Conservation (phyloP, 2,329 filamentous ascomycete species). For the Colletotrichum sp. region DNA sequence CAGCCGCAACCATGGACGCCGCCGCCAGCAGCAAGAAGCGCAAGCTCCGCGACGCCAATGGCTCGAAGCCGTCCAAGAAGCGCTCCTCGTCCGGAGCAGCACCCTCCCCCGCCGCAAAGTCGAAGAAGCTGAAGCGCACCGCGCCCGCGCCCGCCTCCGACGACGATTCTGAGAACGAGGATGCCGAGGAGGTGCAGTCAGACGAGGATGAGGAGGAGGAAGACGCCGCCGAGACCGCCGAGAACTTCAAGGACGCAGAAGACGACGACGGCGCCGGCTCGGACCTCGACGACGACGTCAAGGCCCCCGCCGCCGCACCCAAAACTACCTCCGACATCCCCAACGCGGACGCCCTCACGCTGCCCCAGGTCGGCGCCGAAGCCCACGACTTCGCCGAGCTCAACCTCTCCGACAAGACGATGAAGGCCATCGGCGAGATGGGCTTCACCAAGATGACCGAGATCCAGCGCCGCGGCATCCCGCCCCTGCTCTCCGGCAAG, state of each 20-base stretch:
- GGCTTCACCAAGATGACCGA: conserved; percentile 95
- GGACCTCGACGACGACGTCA: conserved; percentile 26
- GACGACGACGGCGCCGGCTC: conserved; percentile 28
- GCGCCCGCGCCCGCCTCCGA: conserved; percentile 29
- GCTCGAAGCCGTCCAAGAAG: conserved; percentile 34
- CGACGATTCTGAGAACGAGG: conserved; percentile 25
- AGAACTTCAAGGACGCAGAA: conserved; percentile 27
- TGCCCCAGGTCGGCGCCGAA: conserved; percentile 62
- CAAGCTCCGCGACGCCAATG: conserved; percentile 38
- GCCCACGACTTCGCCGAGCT: conserved; percentile 80
- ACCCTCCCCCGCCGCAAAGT: conserved; percentile 34
- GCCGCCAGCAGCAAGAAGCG: conserved; percentile 48
- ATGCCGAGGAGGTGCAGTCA: conserved; percentile 20
- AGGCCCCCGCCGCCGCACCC: neutral
- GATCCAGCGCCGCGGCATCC: conserved; percentile 88
- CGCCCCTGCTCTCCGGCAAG: conserved; percentile 84
- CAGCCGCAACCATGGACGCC: conserved; percentile 18
- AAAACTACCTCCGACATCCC: conserved; percentile 36
- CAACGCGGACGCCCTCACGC: conserved; percentile 52
- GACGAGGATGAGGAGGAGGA: conserved; percentile 27
- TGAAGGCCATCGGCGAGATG: conserved; percentile 89
- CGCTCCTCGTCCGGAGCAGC: conserved; percentile 26
- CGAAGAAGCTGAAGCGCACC: conserved; percentile 47
- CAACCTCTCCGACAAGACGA: conserved; percentile 85
- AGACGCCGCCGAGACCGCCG: conserved; percentile 30